Evolutionary conservation across 495 filamentous ascomycete genomes (phyloP).

Genomic region (Stereocaulon alpinum): DNA sequence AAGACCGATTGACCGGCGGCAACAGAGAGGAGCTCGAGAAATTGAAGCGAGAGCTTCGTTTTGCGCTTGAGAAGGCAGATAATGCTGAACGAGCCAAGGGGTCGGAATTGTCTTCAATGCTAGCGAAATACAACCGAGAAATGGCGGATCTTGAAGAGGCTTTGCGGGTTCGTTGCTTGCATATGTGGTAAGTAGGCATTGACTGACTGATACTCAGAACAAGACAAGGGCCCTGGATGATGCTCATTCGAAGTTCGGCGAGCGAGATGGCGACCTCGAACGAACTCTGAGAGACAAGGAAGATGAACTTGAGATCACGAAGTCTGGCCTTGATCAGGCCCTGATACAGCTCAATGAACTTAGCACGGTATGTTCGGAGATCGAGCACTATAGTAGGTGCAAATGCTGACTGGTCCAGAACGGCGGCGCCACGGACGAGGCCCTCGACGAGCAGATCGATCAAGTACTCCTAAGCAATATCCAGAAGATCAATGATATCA

Average conservation of each 20-base stretch:
- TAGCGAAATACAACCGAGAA: slow-evolving; percentile 92
- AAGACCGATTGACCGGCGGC: slow-evolving; percentile 70
- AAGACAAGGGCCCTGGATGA: slow-evolving; percentile 89
- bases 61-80: slow-evolving; percentile 85
- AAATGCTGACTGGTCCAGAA: slow-evolving; percentile 25
- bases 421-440: slow-evolving; percentile 68
- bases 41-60: slow-evolving; percentile 87
- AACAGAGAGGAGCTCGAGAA: slow-evolving; percentile 94
- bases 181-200: neutral
- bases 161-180: slow-evolving; percentile 44
- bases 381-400: neutral
- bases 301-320: slow-evolving; percentile 93
- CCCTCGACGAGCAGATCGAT: slow-evolving; percentile 83
- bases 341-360: slow-evolving; percentile 84
- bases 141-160: slow-evolving; percentile 93
- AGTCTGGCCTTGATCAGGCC: slow-evolving; percentile 93
- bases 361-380: slow-evolving; percentile 35
- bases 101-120: slow-evolving; percentile 83
- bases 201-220: slow-evolving; percentile 35
- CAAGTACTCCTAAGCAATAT: slow-evolving; percentile 73
- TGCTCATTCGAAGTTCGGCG: slow-evolving; percentile 58
- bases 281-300: slow-evolving; percentile 80
- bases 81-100: slow-evolving; percentile 89
- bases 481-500: slow-evolving; percentile 91
- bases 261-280: slow-evolving; percentile 78